phyloP scores from a whole-genome alignment of 306 rosid genomes.

The Malus orientalis region DNA sequence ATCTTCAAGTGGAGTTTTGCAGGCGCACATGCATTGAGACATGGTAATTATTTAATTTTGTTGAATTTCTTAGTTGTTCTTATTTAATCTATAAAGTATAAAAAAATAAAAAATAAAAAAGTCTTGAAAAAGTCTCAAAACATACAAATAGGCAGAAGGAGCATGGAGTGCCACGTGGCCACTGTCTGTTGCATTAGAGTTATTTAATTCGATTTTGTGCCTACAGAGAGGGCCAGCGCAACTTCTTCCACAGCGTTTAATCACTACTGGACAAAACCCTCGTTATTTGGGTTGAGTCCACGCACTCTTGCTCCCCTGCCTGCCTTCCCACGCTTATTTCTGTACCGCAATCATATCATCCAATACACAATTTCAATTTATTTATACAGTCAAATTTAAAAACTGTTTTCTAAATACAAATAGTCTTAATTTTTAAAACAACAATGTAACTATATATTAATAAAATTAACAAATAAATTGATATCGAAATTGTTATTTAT shows the following conservation, averaged over 20 bases:
- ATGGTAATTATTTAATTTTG: background rate
- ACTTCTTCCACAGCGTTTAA: background rate
- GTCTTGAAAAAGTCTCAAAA: background rate
- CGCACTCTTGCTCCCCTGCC: background rate
- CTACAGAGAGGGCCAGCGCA: background rate
- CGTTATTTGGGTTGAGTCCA: background rate
- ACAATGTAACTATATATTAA: too few relatives aligned
- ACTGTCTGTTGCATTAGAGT: background rate
- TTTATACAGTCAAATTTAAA: background rate
- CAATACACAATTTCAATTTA: background rate
- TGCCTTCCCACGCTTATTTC: background rate
- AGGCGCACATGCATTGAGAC: background rate
- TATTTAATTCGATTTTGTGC: background rate
- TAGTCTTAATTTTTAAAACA: too few relatives aligned
- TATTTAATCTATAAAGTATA: background rate
- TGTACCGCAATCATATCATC: background rate
- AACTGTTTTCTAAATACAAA: too few relatives aligned
- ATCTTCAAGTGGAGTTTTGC: background rate
- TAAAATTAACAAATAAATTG: too few relatives aligned
- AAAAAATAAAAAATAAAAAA: background rate
- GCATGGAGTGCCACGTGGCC: background rate
- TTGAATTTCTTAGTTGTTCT: background rate
- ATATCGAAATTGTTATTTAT: too few relatives aligned
- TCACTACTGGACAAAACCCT: conserved; percentile 5
- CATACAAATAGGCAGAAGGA: background rate